These are phyloP conservation scores for Saposhnikovia divaricata DNA, from an alignment of 129 eudicot species.

Conservation along the genomic window DNA sequence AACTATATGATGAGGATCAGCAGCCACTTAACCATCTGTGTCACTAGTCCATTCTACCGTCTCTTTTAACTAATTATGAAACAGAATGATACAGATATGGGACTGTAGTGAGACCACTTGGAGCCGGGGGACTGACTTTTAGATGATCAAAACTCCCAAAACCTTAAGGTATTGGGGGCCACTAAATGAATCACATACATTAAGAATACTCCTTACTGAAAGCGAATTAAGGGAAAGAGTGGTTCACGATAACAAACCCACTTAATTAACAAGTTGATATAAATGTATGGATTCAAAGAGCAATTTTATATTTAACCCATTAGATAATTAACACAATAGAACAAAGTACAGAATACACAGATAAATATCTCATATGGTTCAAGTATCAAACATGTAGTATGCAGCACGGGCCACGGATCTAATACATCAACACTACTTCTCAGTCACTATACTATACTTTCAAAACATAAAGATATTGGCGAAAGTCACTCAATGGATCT, in stretches of 20 bases:
- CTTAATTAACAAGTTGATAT: not conserved
- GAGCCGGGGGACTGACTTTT: not conserved
- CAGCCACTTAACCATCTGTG: too few relatives aligned
- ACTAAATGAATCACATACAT: not conserved
- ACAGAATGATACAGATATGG: not conserved
- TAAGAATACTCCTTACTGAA: not conserved
- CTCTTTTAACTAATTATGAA: not conserved
- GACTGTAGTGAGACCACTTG: not conserved
- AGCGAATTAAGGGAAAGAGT: not conserved
- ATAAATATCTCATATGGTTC: not conserved
- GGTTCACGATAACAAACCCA: not conserved
- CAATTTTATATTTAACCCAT: too few relatives aligned
- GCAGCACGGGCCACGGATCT: not conserved
- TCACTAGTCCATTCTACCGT: too few relatives aligned
- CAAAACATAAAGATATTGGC: too few relatives aligned
- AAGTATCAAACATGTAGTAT: too few relatives aligned
- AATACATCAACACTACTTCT: not conserved
- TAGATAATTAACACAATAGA: too few relatives aligned
- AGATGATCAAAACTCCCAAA: too few relatives aligned
- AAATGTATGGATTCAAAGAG: not conserved
- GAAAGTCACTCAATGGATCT: not conserved
- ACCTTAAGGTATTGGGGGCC: too few relatives aligned
- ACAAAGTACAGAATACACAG: not conserved
- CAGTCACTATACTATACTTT: too few relatives aligned
- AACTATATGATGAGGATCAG: too few relatives aligned